phyloP scores from a whole-genome alignment of 306 rosid species.

The Sechiopsis laciniata region DNA sequence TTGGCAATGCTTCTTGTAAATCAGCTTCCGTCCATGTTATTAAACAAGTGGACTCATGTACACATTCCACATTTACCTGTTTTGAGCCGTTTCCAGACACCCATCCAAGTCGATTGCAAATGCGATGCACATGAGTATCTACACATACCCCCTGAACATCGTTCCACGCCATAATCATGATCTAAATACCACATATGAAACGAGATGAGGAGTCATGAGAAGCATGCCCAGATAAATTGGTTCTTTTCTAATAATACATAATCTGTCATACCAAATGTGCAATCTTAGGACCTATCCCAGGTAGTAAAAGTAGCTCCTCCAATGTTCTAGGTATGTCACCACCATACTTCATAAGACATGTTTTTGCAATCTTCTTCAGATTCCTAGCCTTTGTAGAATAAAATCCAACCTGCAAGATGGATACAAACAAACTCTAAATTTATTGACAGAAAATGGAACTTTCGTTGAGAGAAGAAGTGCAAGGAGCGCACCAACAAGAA shows the following conservation, averaged over 20 bases:
- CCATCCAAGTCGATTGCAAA: constrained; percentile 91
- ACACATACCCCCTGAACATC: constrained; percentile 93
- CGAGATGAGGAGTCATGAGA: constrained; percentile 23
- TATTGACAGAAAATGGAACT: background rate
- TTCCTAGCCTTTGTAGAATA: constrained; percentile 71
- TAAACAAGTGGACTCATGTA: constrained; percentile 1
- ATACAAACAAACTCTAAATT: constrained; percentile 17
- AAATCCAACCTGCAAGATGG: constrained; percentile 72
- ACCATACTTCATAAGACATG: constrained; percentile 66
- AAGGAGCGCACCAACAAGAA: background rate
- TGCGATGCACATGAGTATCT: constrained; percentile 91
- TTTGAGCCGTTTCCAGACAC: constrained; percentile 62
- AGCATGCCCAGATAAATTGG: constrained; percentile 2
- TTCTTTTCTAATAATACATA: constrained; percentile 21
- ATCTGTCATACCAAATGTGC: constrained; percentile 69
- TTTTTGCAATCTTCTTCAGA: constrained; percentile 81
- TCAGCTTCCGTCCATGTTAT: constrained; percentile 18
- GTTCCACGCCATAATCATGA: constrained; percentile 91
- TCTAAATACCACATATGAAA: constrained; percentile 39
- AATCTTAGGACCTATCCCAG: constrained; percentile 97
- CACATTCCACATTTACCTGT: constrained; percentile 43
- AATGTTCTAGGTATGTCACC: constrained; percentile 84
- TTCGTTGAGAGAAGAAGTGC: background rate
- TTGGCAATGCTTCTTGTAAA: too few relatives aligned
- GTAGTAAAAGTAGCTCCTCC: constrained; percentile 78